A percentile compares a stretch with the other conserved stretches of the same genome.
Conservation (phyloP, 2,329 filamentous ascomycete species). For the Microdochium trichocladiopsis region DNA sequence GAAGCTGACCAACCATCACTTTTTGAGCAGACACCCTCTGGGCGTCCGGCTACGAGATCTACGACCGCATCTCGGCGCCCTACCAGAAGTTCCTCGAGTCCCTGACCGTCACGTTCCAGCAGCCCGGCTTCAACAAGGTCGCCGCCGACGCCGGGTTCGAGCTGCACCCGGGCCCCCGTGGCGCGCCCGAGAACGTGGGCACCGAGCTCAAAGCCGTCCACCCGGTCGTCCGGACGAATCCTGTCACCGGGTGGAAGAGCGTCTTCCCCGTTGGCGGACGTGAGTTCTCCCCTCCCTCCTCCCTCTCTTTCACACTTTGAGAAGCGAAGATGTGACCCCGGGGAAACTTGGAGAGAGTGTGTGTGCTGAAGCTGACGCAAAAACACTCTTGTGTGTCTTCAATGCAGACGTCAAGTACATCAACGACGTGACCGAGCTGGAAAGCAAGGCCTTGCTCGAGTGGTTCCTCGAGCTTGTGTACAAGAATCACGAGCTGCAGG, state of each 20-base stretch:
- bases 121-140: conserved; percentile 29
- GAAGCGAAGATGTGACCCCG: background rate
- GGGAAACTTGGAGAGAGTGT: background rate
- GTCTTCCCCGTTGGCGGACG: conserved; percentile 23
- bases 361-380: background rate
- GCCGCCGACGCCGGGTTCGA: conserved; percentile 31
- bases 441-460: conserved; percentile 12
- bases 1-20: background rate
- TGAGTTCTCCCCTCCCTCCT: background rate
- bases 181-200: conserved; percentile 48
- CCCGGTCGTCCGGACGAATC: conserved; percentile 53
- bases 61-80: conserved; percentile 38
- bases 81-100: conserved; percentile 39
- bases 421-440: conserved; percentile 14
- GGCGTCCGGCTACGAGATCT: conserved; percentile 37
- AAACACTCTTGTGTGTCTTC: background rate
- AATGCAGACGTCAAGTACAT: conserved; percentile 12
- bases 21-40: conserved; percentile 30
- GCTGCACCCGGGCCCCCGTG: conserved; percentile 38
- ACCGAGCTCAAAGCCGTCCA: conserved; percentile 40
- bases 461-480: conserved; percentile 17
- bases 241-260: conserved; percentile 57
- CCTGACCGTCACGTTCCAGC: conserved; percentile 35
- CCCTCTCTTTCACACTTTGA: background rate
- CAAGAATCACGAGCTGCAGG: conserved; percentile 20